These are phyloP conservation scores for Paramecium tetraurelia DNA, from an alignment of 73 alveolate genomes.

Conservation along the genomic window DNA sequence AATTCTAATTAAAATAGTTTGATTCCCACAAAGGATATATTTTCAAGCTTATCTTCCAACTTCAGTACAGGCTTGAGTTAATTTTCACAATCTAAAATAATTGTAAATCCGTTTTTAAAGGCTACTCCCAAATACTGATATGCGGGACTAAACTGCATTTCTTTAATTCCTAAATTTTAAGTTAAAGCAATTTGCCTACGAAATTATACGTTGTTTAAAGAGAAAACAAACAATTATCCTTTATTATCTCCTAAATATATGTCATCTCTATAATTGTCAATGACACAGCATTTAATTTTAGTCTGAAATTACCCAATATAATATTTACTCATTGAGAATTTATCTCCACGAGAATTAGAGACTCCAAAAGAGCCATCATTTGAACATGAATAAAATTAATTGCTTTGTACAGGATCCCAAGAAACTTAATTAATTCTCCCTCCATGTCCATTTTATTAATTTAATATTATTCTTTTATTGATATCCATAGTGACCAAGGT, in stretches of 20 bases:
- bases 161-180: background rate
- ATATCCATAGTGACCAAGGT: background rate
- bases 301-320: background rate
- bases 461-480: background rate
- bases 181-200: background rate
- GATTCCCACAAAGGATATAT: background rate
- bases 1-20: slow-evolving; percentile 10
- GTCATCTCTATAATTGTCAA: slow-evolving; percentile 32
- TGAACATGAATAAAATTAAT: background rate
- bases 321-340: background rate
- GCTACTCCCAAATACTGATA: slow-evolving; percentile 26
- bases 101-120: slow-evolving; percentile 13
- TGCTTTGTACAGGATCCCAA: background rate
- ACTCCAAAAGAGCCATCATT: slow-evolving; percentile 50
- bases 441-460: slow-evolving; percentile 1
- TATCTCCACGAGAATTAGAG: background rate
- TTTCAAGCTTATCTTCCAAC: background rate
- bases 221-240: slow-evolving; percentile 10
- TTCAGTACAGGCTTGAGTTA: slow-evolving; percentile 10
- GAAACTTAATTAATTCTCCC: background rate
- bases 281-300: background rate
- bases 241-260: background rate
- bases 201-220: background rate
- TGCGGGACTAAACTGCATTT: slow-evolving; percentile 8
- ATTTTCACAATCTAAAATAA: slow-evolving; percentile 18